Evolutionary conservation across 2,329 filamentous ascomycete species (phyloP).

Genomic region (Helicocarpus griseus): DNA sequence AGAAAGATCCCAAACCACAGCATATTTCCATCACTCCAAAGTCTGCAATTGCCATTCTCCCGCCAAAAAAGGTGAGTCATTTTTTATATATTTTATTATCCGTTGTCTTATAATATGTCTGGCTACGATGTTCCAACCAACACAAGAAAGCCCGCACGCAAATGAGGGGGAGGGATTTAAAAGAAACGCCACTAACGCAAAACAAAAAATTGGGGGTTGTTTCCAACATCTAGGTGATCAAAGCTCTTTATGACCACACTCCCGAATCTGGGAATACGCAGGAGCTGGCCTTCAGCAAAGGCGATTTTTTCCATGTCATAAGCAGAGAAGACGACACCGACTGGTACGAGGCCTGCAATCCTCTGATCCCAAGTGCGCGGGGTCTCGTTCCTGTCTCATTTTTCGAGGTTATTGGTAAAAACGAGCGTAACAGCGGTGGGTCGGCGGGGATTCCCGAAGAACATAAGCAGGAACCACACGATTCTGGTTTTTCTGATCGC

Average conservation of each 20-base stretch:
- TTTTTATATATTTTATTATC: conserved; percentile 17
- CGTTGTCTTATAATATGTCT: conserved; percentile 8
- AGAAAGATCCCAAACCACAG: conserved; percentile 61
- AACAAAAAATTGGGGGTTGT: neutral
- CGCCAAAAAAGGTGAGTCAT: conserved; percentile 74
- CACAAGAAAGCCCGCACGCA: conserved; percentile 2
- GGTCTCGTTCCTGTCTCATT: conserved; percentile 89
- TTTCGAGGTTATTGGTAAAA: conserved; percentile 87
- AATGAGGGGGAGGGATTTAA: conserved; percentile 1
- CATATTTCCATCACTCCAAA: conserved; percentile 74
- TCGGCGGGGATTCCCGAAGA: conserved; percentile 47
- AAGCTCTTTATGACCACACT: conserved; percentile 87
- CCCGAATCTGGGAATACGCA: conserved; percentile 55
- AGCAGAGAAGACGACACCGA: conserved; percentile 86
- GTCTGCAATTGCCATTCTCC: conserved; percentile 76
- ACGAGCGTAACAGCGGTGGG: conserved; percentile 75
- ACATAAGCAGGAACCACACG: conserved; percentile 59
- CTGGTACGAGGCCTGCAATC: conserved; percentile 99
- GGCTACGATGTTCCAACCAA: conserved; percentile 14
- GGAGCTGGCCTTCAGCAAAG: conserved; percentile 83
- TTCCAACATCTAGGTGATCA: conserved; percentile 63
- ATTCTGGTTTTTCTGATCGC: conserved; percentile 74
- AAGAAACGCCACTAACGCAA: neutral
- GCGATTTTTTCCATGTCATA: conserved; percentile 97
- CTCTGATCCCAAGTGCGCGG: conserved; percentile 68